These are phyloP conservation scores for Citrus mangshanensis DNA, from an alignment of 345 rosid genomes.

Conservation along the genomic window DNA sequence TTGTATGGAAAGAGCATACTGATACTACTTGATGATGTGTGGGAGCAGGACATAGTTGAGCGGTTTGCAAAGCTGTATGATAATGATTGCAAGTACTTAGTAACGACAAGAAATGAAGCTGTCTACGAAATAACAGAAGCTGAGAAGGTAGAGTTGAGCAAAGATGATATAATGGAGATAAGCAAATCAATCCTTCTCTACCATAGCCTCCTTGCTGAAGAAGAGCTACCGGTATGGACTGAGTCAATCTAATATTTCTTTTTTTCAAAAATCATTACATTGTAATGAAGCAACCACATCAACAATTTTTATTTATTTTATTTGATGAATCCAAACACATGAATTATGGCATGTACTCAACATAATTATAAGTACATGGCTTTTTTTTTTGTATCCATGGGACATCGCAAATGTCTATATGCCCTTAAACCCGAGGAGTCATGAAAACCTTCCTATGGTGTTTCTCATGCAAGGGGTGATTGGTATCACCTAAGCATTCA, in stretches of 20 bases:
- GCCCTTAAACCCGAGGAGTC: not conserved
- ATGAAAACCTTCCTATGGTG: not conserved
- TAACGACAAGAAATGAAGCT: slow-evolving; percentile 38
- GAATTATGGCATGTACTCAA: not conserved
- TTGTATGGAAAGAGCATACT: slow-evolving; percentile 29
- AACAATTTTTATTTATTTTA: not conserved
- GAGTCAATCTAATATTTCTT: not conserved
- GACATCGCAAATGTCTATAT: too few relatives aligned
- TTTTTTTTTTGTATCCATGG: not conserved
- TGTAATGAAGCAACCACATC: not conserved
- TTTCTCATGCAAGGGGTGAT: not conserved
- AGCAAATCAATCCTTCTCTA: slow-evolving; percentile 35
- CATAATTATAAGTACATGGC: not conserved
- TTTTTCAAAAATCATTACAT: not conserved
- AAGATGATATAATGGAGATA: slow-evolving; percentile 27
- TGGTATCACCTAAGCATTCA: not conserved
- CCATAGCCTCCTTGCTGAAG: slow-evolving; percentile 26
- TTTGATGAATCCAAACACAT: not conserved
- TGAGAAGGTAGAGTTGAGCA: slow-evolving; percentile 32
- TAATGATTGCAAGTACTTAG: slow-evolving; percentile 30
- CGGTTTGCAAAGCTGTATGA: slow-evolving; percentile 34
- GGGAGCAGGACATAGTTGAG: slow-evolving; percentile 41
- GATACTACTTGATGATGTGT: slow-evolving; percentile 36
- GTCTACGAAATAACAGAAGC: slow-evolving; percentile 35
- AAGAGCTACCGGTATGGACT: slow-evolving; percentile 29